These are phyloP conservation scores for Lithohypha guttulata DNA, from an alignment of 2,329 filamentous ascomycete genomes.

Conservation along the genomic window DNA sequence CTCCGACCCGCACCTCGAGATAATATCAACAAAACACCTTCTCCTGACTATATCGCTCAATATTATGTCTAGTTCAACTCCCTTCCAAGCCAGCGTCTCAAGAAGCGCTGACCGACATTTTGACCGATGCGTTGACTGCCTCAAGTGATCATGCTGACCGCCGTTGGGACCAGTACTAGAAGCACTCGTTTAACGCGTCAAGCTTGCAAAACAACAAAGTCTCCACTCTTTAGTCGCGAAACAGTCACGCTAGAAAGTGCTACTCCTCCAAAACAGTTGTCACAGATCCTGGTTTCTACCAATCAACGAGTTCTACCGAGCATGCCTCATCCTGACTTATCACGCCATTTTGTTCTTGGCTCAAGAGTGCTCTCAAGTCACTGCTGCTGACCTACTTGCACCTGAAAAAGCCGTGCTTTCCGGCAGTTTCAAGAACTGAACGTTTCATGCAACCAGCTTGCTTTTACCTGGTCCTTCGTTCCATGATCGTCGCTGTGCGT, in stretches of 20 bases:
- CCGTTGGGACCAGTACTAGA: not conserved
- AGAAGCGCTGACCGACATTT: constrained; percentile 5
- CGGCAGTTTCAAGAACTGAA: no score
- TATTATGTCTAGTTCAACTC: not conserved
- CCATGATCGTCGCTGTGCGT: no score
- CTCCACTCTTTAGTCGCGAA: constrained; percentile 7
- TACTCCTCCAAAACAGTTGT: not conserved
- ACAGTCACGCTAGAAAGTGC: constrained; percentile 5
- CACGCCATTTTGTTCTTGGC: no score
- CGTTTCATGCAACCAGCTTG: no score
- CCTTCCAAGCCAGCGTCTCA: not conserved
- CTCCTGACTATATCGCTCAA: not conserved
- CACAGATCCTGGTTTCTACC: no score
- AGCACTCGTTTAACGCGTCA: not conserved
- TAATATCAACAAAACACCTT: not conserved
- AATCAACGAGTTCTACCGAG: no score
- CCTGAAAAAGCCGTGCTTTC: no score
- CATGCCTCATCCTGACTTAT: no score
- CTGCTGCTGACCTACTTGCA: no score
- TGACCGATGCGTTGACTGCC: not conserved
- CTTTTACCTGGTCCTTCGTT: no score
- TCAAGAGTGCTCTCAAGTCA: no score
- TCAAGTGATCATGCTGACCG: constrained; percentile 1
- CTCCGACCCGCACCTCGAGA: not conserved
- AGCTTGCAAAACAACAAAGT: not conserved